Evolutionary conservation across 2,329 filamentous ascomycete genomes (phyloP).

Genomic region (Macroventuria anomochaeta): DNA sequence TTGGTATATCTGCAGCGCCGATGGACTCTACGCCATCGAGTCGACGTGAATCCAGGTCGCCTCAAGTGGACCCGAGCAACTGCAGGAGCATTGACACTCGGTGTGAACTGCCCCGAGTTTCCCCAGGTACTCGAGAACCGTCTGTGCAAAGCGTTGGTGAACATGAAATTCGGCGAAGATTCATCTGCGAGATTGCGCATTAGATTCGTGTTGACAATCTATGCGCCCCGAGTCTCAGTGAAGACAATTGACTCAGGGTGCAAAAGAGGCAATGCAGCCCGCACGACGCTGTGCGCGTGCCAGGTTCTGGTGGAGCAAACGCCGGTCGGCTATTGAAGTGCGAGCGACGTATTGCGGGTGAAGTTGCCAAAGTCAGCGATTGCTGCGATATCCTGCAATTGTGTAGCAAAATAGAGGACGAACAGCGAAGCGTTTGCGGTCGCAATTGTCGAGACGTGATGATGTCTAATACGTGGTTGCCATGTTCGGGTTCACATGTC

Average conservation of each 20-base stretch:
- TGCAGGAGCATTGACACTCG: conserved; percentile 9
- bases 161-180: background rate
- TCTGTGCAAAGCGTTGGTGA: conserved; percentile 1
- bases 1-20: background rate
- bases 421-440: background rate
- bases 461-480: conserved; percentile 4
- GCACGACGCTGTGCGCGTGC: conserved; percentile 19
- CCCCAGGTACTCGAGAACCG: background rate
- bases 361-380: conserved; percentile 28
- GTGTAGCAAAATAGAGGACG: background rate
- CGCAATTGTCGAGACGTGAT: conserved; percentile 1
- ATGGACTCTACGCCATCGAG: background rate
- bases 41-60: conserved; percentile 9
- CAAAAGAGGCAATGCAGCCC: conserved; percentile 30
- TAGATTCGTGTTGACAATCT: background rate
- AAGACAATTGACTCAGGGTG: background rate
- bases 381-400: background rate
- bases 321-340: conserved; percentile 34
- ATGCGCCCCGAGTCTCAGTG: background rate
- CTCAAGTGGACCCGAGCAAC: conserved; percentile 14
- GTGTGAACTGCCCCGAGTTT: conserved; percentile 8
- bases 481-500: conserved; percentile 16
- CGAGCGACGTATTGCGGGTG: conserved; percentile 20
- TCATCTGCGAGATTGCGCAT: background rate
- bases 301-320: conserved; percentile 25